Conservation (phyloP, 1,139 yeast genomes). For the Yamadazyma siamensis region DNA sequence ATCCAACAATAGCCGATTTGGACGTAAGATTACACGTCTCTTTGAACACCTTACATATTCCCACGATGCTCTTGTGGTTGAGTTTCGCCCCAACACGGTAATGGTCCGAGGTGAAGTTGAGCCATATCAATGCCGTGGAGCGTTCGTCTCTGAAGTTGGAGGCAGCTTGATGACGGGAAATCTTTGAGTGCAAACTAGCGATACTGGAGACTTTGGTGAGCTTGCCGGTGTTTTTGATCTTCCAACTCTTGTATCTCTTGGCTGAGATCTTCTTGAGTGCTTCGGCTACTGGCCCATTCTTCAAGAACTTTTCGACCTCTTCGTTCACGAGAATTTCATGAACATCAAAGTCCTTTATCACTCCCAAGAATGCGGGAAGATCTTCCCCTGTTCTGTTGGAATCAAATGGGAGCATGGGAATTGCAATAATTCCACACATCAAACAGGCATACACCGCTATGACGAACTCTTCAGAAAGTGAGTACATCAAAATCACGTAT, state of each 20-base stretch:
- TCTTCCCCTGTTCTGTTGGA: conserved; percentile 72
- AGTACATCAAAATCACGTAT: conserved; percentile 75
- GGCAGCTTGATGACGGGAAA: conserved; percentile 45
- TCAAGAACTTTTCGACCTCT: conserved; percentile 69
- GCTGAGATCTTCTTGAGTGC: conserved; percentile 55
- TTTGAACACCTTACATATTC: conserved; percentile 83
- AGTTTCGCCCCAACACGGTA: conserved; percentile 63
- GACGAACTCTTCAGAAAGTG: conserved; percentile 83
- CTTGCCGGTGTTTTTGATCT: conserved; percentile 66
- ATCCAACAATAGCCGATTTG: conserved; percentile 72
- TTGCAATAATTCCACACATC: conserved; percentile 72
- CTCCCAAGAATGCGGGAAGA: conserved; percentile 61
- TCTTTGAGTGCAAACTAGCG: conserved; percentile 43
- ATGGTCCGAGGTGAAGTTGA: conserved; percentile 72
- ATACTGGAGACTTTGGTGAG: conserved; percentile 53
- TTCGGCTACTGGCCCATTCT: conserved; percentile 65
- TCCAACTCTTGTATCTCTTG: conserved; percentile 43
- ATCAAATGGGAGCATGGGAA: conserved; percentile 79
- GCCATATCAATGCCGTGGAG: conserved; percentile 57
- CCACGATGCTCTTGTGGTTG: conserved; percentile 62
- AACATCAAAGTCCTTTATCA: conserved; percentile 68
- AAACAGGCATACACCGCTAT: conserved; percentile 86
- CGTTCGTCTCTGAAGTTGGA: conserved; percentile 40
- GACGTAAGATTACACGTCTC: conserved; percentile 86
- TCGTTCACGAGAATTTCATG: conserved; percentile 72